Evolutionary conservation across 164 flowering plant genomes (phyloP).

Genomic region (Buxus sempervirens): DNA sequence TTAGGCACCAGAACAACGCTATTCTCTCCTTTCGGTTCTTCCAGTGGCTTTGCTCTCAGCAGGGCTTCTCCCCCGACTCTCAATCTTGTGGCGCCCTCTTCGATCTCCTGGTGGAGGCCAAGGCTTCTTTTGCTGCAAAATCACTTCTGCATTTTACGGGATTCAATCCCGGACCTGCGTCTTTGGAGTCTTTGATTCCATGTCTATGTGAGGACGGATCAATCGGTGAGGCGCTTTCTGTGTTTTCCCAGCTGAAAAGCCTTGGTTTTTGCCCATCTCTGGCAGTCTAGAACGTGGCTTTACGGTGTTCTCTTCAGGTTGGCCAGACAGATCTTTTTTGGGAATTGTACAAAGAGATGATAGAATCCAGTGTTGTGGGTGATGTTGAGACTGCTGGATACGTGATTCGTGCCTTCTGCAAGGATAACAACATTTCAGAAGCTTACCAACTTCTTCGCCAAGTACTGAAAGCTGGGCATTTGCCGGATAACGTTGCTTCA

Average conservation of each 20-base stretch:
- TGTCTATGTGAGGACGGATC: conserved; percentile 45
- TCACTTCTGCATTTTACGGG: conserved; percentile 28
- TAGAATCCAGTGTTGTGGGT: conserved; percentile 33
- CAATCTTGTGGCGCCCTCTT: conserved; percentile 31
- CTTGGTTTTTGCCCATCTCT: conserved; percentile 25
- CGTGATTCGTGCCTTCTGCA: conserved; percentile 54
- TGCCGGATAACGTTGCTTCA: conserved; percentile 41
- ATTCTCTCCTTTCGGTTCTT: conserved; percentile 45
- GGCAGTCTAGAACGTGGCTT: conserved; percentile 45
- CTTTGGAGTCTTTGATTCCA: conserved; percentile 35
- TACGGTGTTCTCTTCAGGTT: conserved; percentile 32
- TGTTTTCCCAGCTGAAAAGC: conserved; percentile 25
- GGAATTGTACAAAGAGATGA: conserved; percentile 50
- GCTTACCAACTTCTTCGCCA: conserved; percentile 56
- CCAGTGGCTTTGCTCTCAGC: conserved; percentile 39
- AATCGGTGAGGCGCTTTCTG: conserved; percentile 38
- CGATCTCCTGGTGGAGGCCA: conserved; percentile 43
- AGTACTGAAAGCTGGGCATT: conserved; percentile 40
- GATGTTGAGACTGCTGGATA: conserved; percentile 45
- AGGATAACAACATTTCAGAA: conserved; percentile 30
- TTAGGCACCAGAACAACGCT: conserved; percentile 34
- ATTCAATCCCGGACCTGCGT: conserved; percentile 32
- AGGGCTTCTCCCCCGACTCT: conserved; percentile 22
- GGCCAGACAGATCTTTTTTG: conserved; percentile 52
- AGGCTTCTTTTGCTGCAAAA: conserved; percentile 40